A percentile compares a stretch with the other conserved stretches of the same genome.
Conservation (phyloP, 192 early-diverging fungal species). For the Coemansia sp. region DNA sequence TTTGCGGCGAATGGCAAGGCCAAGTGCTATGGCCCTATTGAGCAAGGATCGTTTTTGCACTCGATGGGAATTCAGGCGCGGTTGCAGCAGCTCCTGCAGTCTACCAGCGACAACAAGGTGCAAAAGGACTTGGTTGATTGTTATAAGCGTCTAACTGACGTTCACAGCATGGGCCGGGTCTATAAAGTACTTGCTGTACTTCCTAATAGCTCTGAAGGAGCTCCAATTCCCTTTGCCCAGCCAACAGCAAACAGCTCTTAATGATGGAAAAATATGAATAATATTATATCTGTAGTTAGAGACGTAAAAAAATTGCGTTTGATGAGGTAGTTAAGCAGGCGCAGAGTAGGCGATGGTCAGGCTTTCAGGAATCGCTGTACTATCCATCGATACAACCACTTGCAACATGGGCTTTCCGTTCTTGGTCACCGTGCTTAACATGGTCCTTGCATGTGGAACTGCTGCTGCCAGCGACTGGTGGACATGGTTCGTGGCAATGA, state of each 20-base stretch:
- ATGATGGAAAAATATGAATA: neutral
- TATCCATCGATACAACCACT: slow-evolving; percentile 40
- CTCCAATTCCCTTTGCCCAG: slow-evolving; percentile 39
- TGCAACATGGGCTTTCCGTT: slow-evolving; percentile 42
- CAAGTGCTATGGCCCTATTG: slow-evolving; percentile 71
- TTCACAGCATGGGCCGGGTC: slow-evolving; percentile 79
- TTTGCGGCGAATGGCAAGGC: slow-evolving; percentile 57
- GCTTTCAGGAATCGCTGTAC: slow-evolving; percentile 20
- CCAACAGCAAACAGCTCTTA: neutral
- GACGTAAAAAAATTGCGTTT: neutral
- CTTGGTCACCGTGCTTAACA: slow-evolving; percentile 33
- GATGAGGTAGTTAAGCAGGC: neutral
- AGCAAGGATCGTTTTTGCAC: slow-evolving; percentile 75
- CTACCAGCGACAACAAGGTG: slow-evolving; percentile 49
- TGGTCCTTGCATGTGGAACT: slow-evolving; percentile 15
- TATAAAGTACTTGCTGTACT: slow-evolving; percentile 79
- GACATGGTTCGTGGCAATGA: slow-evolving; percentile 4
- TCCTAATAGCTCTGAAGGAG: slow-evolving; percentile 19
- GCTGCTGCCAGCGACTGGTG: neutral
- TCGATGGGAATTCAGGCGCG: slow-evolving; percentile 80
- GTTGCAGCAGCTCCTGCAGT: slow-evolving; percentile 65
- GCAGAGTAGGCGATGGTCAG: slow-evolving; percentile 24
- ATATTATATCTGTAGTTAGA: neutral
- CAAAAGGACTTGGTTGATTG: slow-evolving; percentile 67
- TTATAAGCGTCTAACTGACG: slow-evolving; percentile 75